These are phyloP conservation scores for Penicillium fimorum DNA, from an alignment of 495 filamentous ascomycete genomes.

Conservation along the genomic window DNA sequence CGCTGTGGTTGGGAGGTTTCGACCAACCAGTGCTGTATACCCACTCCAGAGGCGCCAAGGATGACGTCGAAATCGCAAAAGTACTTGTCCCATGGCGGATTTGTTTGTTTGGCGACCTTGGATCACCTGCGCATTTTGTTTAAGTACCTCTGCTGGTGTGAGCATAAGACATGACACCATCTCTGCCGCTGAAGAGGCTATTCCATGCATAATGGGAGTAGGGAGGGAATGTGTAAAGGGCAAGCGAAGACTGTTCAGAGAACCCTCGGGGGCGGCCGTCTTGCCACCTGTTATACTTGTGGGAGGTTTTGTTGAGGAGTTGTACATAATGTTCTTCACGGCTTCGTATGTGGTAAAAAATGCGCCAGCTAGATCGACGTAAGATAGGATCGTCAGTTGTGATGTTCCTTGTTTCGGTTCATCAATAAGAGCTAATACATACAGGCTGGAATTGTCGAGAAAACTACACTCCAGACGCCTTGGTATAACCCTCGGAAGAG, in stretches of 20 bases:
- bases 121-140: slow-evolving; percentile 86
- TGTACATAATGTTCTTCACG: slow-evolving; percentile 57
- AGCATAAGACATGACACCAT: slow-evolving; percentile 80
- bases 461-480: slow-evolving; percentile 80
- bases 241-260: slow-evolving; percentile 41
- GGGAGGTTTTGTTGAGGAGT: slow-evolving; percentile 28
- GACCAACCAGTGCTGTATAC: slow-evolving; percentile 72
- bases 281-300: slow-evolving; percentile 12
- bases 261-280: slow-evolving; percentile 1
- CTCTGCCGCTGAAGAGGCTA: slow-evolving; percentile 72
- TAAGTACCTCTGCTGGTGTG: slow-evolving; percentile 86
- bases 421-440: slow-evolving; percentile 16
- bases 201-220: slow-evolving; percentile 61
- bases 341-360: slow-evolving; percentile 92
- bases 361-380: slow-evolving; percentile 59
- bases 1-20: slow-evolving; percentile 84
- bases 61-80: slow-evolving; percentile 48
- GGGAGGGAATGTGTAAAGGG: slow-evolving; percentile 48
- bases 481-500: slow-evolving; percentile 81
- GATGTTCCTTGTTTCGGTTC: background rate
- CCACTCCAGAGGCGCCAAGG: slow-evolving; percentile 56
- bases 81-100: slow-evolving; percentile 50
- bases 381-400: slow-evolving; percentile 1
- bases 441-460: slow-evolving; percentile 88
- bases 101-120: slow-evolving; percentile 9